A percentile compares a stretch with the other conserved stretches of the same genome.
phyloP scores from a whole-genome alignment of 1,284 basidiomycete genomes.

The Austroboletus rostrupii region DNA sequence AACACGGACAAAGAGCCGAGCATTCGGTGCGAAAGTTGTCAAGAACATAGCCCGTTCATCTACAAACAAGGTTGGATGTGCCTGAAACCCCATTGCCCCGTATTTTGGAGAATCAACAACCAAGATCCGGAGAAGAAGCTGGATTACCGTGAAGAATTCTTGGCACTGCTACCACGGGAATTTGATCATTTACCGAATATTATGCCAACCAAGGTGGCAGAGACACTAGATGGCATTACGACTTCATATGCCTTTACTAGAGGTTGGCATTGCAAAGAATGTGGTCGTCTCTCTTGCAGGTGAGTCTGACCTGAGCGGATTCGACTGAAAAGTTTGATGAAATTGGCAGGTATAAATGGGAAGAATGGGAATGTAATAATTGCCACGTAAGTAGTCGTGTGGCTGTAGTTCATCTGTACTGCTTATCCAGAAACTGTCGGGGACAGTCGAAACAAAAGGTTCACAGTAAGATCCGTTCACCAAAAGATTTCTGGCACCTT shows the following conservation, averaged over 20 bases:
- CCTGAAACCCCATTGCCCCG: conserved; percentile 49
- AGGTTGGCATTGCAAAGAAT: conserved; percentile 64
- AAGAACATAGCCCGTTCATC: conserved; percentile 43
- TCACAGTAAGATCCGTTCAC: conserved; percentile 21
- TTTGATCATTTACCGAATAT: conserved; percentile 32
- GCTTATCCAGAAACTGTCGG: not conserved
- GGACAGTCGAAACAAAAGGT: conserved; percentile 15
- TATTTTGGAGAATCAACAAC: conserved; percentile 48
- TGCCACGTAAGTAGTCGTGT: conserved; percentile 35
- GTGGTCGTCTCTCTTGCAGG: conserved; percentile 72
- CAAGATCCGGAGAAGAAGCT: conserved; percentile 28
- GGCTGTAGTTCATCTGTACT: not conserved
- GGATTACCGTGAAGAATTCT: conserved; percentile 46
- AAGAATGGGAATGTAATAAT: conserved; percentile 61
- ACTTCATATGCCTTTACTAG: conserved; percentile 55
- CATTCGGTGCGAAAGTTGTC: conserved; percentile 34
- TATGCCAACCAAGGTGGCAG: conserved; percentile 25
- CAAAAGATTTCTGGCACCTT: conserved; percentile 42
- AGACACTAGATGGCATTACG: conserved; percentile 33
- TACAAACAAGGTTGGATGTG: conserved; percentile 61
- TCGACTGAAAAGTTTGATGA: conserved; percentile 8
- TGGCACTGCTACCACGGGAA: conserved; percentile 30
- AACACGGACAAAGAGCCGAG: conserved; percentile 9
- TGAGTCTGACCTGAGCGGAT: conserved; percentile 25
- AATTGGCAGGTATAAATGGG: conserved; percentile 59